Percentiles rank a stretch among this genome's conserved stretches.
phyloP scores from a whole-genome alignment of 768 basidiomycete species.

The Leucosporidium creatinivorum region DNA sequence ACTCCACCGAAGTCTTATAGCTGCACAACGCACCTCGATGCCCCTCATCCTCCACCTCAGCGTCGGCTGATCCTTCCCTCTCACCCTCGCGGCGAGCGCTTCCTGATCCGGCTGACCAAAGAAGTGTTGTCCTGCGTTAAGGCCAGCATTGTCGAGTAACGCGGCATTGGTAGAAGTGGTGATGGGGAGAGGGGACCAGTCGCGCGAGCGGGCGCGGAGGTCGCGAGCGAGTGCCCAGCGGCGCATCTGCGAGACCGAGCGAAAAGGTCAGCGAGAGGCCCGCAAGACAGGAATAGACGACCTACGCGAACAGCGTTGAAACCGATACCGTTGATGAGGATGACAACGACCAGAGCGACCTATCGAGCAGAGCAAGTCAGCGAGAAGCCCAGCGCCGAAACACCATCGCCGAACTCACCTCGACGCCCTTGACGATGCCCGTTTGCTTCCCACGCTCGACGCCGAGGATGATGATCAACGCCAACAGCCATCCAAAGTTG shows the following conservation, averaged over 20 bases:
- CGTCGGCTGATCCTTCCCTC: slow-evolving; percentile 12
- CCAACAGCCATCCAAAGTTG: slow-evolving; percentile 11
- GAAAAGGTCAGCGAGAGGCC: too few relatives aligned
- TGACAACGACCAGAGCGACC: slow-evolving; percentile 25
- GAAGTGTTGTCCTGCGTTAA: neutral
- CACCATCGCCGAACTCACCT: slow-evolving; percentile 5
- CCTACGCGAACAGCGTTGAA: slow-evolving; percentile 24
- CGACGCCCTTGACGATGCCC: slow-evolving; percentile 25
- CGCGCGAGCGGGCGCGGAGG: slow-evolving; percentile 15
- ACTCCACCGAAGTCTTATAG: too few relatives aligned
- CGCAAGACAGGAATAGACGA: neutral
- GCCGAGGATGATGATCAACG: slow-evolving; percentile 17
- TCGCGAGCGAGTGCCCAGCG: slow-evolving; percentile 21
- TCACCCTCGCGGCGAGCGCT: neutral
- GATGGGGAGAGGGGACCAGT: slow-evolving; percentile 32
- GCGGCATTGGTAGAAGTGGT: slow-evolving; percentile 20
- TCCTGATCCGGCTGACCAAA: slow-evolving; percentile 12
- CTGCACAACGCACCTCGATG: slow-evolving; percentile 16
- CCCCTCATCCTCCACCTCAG: slow-evolving; percentile 26
- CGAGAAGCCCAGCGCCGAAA: neutral
- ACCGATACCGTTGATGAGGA: slow-evolving; percentile 19
- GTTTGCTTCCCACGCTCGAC: slow-evolving; percentile 8
- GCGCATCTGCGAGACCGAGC: slow-evolving; percentile 12
- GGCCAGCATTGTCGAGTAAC: slow-evolving; percentile 15
- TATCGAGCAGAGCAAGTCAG: neutral